Evolutionary conservation across 2,329 filamentous ascomycete genomes (phyloP).

Genomic region (Cladophialophora psammophila): DNA sequence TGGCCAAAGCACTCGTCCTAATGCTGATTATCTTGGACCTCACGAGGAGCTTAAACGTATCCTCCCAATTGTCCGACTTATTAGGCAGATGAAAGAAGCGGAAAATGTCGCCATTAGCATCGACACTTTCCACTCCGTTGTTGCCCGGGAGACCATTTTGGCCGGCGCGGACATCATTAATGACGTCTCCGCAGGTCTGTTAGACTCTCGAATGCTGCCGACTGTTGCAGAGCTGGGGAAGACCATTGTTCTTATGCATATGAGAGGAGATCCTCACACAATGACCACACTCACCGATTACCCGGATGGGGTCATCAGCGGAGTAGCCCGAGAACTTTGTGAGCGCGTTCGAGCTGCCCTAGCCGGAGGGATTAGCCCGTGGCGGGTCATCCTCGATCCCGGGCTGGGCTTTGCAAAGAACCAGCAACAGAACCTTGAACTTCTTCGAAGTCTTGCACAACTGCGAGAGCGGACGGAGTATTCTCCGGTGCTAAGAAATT

Average conservation of each 20-base stretch:
- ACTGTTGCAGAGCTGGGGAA: conserved; percentile 79
- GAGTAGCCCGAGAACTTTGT: conserved; percentile 72
- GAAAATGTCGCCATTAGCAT: conserved; percentile 77
- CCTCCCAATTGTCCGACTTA: conserved; percentile 76
- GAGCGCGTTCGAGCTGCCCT: conserved; percentile 77
- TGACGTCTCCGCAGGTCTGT: conserved; percentile 82
- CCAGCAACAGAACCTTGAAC: conserved; percentile 77
- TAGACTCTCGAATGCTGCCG: conserved; percentile 82
- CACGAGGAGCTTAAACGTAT: conserved; percentile 80
- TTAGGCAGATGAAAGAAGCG: conserved; percentile 67
- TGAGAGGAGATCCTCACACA: conserved; percentile 83
- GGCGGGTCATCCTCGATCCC: conserved; percentile 94
- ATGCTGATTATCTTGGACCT: conserved; percentile 70
- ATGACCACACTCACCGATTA: conserved; percentile 78
- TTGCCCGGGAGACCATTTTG: conserved; percentile 76
- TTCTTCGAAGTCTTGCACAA: conserved; percentile 72
- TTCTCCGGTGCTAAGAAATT: conserved; percentile 65
- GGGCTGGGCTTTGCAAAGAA: conserved; percentile 95
- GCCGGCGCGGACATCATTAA: conserved; percentile 93
- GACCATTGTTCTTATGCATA: conserved; percentile 88
- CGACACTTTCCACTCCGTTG: conserved; percentile 88
- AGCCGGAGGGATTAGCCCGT: conserved; percentile 81
- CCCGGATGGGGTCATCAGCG: conserved; percentile 69
- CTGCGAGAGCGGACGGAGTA: conserved; percentile 71
- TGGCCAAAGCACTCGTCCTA: conserved; percentile 89